These are phyloP conservation scores for Pisolithus microcarpus DNA, from an alignment of 768 basidiomycete genomes.

Conservation along the genomic window DNA sequence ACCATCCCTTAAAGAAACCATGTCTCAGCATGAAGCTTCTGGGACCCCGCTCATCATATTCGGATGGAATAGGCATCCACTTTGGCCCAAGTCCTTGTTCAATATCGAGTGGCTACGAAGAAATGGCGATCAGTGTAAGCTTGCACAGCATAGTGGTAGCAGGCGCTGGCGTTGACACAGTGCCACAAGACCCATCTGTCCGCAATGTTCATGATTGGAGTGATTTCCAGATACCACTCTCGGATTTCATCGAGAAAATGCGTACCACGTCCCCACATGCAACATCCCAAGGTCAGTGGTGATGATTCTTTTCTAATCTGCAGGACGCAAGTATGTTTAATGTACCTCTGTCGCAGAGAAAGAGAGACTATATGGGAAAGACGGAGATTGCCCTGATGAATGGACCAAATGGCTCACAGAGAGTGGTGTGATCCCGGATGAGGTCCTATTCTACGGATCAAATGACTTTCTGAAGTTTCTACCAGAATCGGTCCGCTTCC, in stretches of 20 bases:
- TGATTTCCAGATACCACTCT: slow-evolving; percentile 46
- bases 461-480: slow-evolving; percentile 55
- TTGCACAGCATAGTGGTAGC: neutral
- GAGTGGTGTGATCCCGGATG: slow-evolving; percentile 41
- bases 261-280: slow-evolving; percentile 31
- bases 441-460: slow-evolving; percentile 43
- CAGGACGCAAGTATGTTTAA: neutral
- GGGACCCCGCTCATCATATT: slow-evolving; percentile 62
- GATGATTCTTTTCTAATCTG: neutral
- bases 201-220: slow-evolving; percentile 56
- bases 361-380: slow-evolving; percentile 71
- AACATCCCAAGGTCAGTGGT: slow-evolving; percentile 31
- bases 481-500: slow-evolving; percentile 40
- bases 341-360: slow-evolving; percentile 33
- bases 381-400: slow-evolving; percentile 55
- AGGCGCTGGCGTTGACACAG: slow-evolving; percentile 5
- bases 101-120: slow-evolving; percentile 45
- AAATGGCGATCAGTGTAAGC: slow-evolving; percentile 26
- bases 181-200: slow-evolving; percentile 45
- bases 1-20: slow-evolving; percentile 24
- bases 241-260: slow-evolving; percentile 45
- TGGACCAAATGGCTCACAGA: slow-evolving; percentile 60
- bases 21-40: slow-evolving; percentile 39
- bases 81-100: slow-evolving; percentile 54
- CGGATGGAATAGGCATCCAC: slow-evolving; percentile 45